A percentile compares a stretch with the other conserved stretches of the same genome.
Evolutionary conservation across 2,329 filamentous ascomycete genomes (phyloP).

Genomic region (Monilinia fructicola): DNA sequence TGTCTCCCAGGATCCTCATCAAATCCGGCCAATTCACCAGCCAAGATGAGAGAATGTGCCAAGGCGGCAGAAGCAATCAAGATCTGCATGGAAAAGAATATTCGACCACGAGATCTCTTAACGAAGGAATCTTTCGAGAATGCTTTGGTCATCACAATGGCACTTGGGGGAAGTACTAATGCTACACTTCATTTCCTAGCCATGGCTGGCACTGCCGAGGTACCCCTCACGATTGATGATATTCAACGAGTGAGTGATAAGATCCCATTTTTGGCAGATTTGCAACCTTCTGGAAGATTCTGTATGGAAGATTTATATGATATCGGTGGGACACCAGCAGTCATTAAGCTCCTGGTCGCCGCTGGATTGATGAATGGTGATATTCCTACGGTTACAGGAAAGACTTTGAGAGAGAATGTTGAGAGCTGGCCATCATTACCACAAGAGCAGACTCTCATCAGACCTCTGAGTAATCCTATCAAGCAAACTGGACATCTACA

Average conservation of each 20-base stretch:
- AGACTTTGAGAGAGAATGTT: conserved; percentile 80
- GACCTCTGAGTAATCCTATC: conserved; percentile 71
- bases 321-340: conserved; percentile 80
- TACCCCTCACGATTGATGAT: conserved; percentile 47
- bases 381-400: conserved; percentile 80
- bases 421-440: conserved; percentile 73
- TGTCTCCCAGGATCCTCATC: conserved; percentile 68
- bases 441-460: conserved; percentile 79
- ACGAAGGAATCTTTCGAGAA: conserved; percentile 71
- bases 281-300: conserved; percentile 77
- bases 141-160: conserved; percentile 72
- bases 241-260: conserved; percentile 69
- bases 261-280: conserved; percentile 69
- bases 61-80: conserved; percentile 68
- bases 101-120: conserved; percentile 65
- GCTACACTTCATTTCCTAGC: conserved; percentile 70
- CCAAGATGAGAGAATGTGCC: conserved; percentile 70
- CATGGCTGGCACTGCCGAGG: conserved; percentile 68
- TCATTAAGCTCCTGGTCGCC: conserved; percentile 82
- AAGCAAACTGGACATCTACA: conserved; percentile 85
- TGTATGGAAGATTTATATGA: conserved; percentile 87
- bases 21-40: conserved; percentile 64
- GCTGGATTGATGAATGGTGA: conserved; percentile 72
- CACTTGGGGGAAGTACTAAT: conserved; percentile 68
- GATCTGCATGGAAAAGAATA: conserved; percentile 67